Percentiles rank a stretch among this genome's conserved stretches.
phyloP scores from a whole-genome alignment of 192 early-diverging fungal species.

The Geranomyces variabilis region DNA sequence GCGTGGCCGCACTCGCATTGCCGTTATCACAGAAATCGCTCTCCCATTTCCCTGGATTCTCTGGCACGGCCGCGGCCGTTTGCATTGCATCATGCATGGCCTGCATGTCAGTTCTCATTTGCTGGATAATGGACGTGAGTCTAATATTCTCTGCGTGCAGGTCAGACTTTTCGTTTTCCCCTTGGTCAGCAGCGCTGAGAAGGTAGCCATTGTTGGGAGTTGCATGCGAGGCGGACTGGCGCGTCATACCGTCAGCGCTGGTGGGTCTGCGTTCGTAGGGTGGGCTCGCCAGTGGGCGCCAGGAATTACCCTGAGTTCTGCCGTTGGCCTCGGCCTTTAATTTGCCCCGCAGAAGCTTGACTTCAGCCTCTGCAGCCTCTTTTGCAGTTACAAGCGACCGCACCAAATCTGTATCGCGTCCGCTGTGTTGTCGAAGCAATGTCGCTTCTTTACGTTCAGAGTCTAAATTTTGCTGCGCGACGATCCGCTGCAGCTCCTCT shows the following conservation, averaged over 20 bases:
- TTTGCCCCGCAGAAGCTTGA: constrained; percentile 15
- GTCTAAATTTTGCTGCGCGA: constrained; percentile 13
- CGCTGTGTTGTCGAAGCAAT: not conserved
- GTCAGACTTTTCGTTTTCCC: too few species aligned
- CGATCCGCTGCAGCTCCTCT: not conserved
- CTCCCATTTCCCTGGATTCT: not conserved
- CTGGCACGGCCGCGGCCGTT: not conserved
- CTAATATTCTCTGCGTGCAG: constrained; percentile 31
- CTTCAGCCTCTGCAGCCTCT: constrained; percentile 27
- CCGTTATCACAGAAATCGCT: not conserved
- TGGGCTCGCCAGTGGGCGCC: not conserved
- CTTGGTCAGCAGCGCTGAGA: too few species aligned
- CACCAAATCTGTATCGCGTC: constrained; percentile 7
- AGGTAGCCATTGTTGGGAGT: too few species aligned
- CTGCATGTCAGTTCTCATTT: constrained; percentile 51
- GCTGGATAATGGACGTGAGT: constrained; percentile 29
- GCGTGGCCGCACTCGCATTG: not conserved
- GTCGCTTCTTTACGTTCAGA: constrained; percentile 7
- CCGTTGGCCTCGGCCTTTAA: not conserved
- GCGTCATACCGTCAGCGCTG: too few species aligned
- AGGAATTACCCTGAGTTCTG: not conserved
- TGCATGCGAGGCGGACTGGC: too few species aligned
- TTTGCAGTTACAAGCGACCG: constrained; percentile 22
- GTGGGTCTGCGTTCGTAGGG: not conserved
- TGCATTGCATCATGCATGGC: constrained; percentile 31